A percentile compares a stretch with the other conserved stretches of the same genome.
These are phyloP conservation scores for Amniculicola lignicola DNA, from an alignment of 495 filamentous ascomycete genomes.

Conservation along the genomic window DNA sequence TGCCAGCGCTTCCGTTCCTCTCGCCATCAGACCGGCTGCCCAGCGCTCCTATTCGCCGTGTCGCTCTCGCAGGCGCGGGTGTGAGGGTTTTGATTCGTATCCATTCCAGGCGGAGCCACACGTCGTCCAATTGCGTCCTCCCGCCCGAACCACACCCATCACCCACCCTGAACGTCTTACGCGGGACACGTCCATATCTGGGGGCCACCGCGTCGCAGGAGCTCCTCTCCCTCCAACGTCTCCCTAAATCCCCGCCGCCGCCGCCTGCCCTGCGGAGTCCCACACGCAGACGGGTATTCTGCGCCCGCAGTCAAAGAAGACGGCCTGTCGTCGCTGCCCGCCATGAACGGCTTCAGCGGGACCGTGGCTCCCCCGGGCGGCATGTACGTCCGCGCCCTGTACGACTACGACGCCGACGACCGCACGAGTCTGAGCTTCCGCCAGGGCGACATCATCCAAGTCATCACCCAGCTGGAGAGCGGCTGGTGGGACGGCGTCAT, in stretches of 20 bases:
- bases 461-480: slow-evolving; percentile 94
- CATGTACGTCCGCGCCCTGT: slow-evolving; percentile 91
- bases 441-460: slow-evolving; percentile 93
- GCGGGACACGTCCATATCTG: slow-evolving; percentile 7
- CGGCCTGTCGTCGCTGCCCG: not conserved
- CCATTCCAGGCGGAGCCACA: slow-evolving; percentile 28
- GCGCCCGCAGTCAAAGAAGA: slow-evolving; percentile 16
- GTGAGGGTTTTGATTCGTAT: slow-evolving; percentile 25
- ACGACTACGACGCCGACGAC: slow-evolving; percentile 97
- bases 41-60: slow-evolving; percentile 13
- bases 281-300: not conserved
- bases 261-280: too few species aligned
- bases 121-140: slow-evolving; percentile 28
- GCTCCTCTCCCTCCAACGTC: not conserved
- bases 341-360: slow-evolving; percentile 68
- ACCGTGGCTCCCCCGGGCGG: slow-evolving; percentile 66
- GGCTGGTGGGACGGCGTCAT: slow-evolving; percentile 99
- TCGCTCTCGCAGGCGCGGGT: slow-evolving; percentile 20
- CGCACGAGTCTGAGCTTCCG: slow-evolving; percentile 93
- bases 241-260: not conserved
- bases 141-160: not conserved
- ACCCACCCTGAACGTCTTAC: slow-evolving; percentile 20
- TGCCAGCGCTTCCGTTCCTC: not conserved
- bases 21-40: slow-evolving; percentile 1
- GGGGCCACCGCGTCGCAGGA: slow-evolving; percentile 21